Evolutionary conservation across 2,329 filamentous ascomycete species (phyloP), one percentile per base, ranked within the genome.

Genomic region (Colletotrichum sp.): DNA sequence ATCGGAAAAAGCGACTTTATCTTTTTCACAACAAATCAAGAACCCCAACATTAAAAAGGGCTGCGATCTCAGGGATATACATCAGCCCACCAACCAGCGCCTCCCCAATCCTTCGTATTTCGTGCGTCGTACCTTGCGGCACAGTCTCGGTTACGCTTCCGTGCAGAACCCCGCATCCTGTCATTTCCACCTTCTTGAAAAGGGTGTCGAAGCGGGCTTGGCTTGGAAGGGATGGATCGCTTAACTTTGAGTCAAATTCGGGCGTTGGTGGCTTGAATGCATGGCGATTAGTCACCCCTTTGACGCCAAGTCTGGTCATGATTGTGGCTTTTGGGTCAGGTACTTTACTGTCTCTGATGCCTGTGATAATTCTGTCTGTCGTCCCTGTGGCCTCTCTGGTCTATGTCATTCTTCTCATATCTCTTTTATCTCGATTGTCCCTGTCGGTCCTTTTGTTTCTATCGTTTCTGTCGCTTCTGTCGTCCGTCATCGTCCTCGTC

Each of bases 161-260:
- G 43, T 21, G 43, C 10, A 52, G 43, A 24, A 52, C 43, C 43
- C 43, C 43, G 43, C 43, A 52, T 52, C 43, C n/a, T 52, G 3
- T 52, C 43, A 52, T 52, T 52, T 52, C n/a, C 43, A 52, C 43
- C 43, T 52, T 52, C 43, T 52, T 24, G 12, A 52, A 13, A 21
- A 52, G 43, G 43, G 43, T 52, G 43, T 52, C 43, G 43, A 52
- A 52, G 43, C 43, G 43, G 43, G 43, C n/a, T n/a, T 43, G 38
- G 38, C 38, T 52, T 52, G 18, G 43, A 52, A 52, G 43, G 43
- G 43, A 52, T 52, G n/a, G n/a, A 24, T 52, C 12, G 43, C 43
- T 21, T 24, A 21, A 21, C 43, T 52, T 52, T 52, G 43, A 52
- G 43, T 52, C 43, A 48, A 48, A 13, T 13, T n/a, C 6, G 34